Evolutionary conservation across 306 rosid genomes (phyloP).

Genomic region (Echinosophora koreensis): DNA sequence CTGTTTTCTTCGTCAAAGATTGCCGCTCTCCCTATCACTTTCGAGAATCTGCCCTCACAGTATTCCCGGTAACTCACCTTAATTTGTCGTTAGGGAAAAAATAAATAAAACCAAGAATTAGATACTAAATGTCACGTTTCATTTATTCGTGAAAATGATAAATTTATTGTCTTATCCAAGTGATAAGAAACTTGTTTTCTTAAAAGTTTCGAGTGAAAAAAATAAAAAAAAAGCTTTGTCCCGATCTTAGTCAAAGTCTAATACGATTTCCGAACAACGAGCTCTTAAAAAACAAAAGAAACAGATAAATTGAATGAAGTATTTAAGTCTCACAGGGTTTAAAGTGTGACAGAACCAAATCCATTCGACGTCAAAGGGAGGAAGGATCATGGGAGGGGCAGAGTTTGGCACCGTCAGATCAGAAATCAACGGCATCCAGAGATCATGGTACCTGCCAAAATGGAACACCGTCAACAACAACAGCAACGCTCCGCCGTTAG

Average conservation of each 20-base stretch:
- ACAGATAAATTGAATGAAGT: too few relatives aligned
- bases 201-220: too few relatives aligned
- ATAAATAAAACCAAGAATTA: background rate
- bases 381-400: conserved; percentile 67
- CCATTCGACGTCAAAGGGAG: conserved; percentile 90
- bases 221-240: too few relatives aligned
- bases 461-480: background rate
- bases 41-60: conserved; percentile 73
- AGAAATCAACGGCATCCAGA: conserved; percentile 96
- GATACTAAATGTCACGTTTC: background rate
- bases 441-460: conserved; percentile 69
- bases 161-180: too few relatives aligned
- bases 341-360: conserved; percentile 95
- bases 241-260: too few relatives aligned
- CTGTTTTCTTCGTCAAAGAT: conserved; percentile 86
- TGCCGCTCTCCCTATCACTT: conserved; percentile 69
- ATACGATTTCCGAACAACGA: too few relatives aligned
- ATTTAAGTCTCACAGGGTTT: conserved; percentile 55
- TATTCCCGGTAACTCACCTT: conserved; percentile 74
- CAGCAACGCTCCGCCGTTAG: conserved; percentile 22
- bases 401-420: conserved; percentile 63
- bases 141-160: too few relatives aligned
- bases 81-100: conserved; percentile 10
- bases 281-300: too few relatives aligned
- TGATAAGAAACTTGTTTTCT: too few relatives aligned